Evolutionary conservation across 1,284 basidiomycete species (phyloP), one percentile per base, ranked within the genome.

Genomic region (Ganoderma boninense): DNA sequence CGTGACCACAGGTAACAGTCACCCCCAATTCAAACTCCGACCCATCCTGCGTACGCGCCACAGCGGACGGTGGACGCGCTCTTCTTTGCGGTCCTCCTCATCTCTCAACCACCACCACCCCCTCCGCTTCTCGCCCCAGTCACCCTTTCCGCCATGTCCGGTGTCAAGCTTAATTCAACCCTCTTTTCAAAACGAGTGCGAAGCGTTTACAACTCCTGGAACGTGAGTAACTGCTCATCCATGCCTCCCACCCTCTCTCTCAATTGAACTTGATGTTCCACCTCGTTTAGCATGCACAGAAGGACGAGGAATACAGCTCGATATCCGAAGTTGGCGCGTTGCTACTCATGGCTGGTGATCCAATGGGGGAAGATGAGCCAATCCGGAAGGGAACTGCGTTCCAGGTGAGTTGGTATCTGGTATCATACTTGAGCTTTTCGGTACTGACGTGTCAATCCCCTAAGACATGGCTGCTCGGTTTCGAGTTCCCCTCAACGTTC

Each of bases 401-500:
- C 67, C 96, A 98, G 85, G 96, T 95, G 71, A 75, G 92, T 80
- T 46, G 44, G 67, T 38, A 38, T 67, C 43, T 32, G 42, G n/a
- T 71, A 69, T 69, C 75, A 64, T 69, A 46, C 42, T 14, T 43
- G 42, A 60, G 14, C n/a, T 23, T 11, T 18, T 64, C 38, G 13
- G 23, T 35, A 71, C 73, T 76, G 64, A 80, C 75, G 73, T 69
- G 66, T 64, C 61, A 23, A 23, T 56, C 74, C 54, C 52, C 60
- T 56, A 73, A 97, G 96, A 96, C 95, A 76, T 98, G 96, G 94
- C 86, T 99, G 11, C 88, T 99, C 43, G 97, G 97, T 32, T 99
- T 97, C 81, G 97, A 99, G 81, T 99, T 99, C 79, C 97, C 97
- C 0, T 96, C 96, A 0, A 98, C 97, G 0, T 85, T 99, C 57